Evolutionary conservation across 495 filamentous ascomycete species (phyloP).

Genomic region (Parmelia sp.): DNA sequence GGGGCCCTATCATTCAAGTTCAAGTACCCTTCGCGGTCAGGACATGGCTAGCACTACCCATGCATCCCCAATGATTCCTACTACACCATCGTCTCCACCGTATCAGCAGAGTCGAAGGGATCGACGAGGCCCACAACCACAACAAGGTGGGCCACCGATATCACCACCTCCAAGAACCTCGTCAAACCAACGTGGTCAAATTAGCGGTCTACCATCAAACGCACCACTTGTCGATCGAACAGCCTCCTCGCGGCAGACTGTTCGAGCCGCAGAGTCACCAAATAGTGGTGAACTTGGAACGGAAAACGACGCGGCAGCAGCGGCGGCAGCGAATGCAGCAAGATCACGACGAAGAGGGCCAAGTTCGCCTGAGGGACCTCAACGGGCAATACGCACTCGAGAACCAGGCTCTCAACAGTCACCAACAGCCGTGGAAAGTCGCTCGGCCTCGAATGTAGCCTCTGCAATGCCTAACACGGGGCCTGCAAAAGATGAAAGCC

Average conservation of each 20-base stretch:
- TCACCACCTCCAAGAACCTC: slow-evolving; percentile 58
- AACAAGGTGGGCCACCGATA: slow-evolving; percentile 36
- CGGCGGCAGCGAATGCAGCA: slow-evolving; percentile 39
- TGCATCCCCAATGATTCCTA: slow-evolving; percentile 35
- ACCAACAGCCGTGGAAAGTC: slow-evolving; percentile 32
- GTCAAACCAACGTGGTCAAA: slow-evolving; percentile 42
- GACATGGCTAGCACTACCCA: slow-evolving; percentile 36
- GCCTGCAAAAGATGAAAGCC: slow-evolving; percentile 49
- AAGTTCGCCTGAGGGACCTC: slow-evolving; percentile 38
- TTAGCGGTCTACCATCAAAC: slow-evolving; percentile 17
- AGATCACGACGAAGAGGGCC: slow-evolving; percentile 47
- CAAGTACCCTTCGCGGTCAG: slow-evolving; percentile 39
- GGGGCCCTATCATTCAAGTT: slow-evolving; percentile 29
- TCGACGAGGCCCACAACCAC: slow-evolving; percentile 28
- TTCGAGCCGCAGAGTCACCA: slow-evolving; percentile 9
- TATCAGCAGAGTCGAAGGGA: slow-evolving; percentile 31
- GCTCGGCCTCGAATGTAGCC: slow-evolving; percentile 40
- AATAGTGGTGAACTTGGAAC: slow-evolving; percentile 19
- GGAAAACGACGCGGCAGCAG: slow-evolving; percentile 34
- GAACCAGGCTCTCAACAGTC: slow-evolving; percentile 44
- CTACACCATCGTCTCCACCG: slow-evolving; percentile 36
- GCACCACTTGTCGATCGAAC: slow-evolving; percentile 23
- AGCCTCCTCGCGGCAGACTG: slow-evolving; percentile 14
- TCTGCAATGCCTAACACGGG: slow-evolving; percentile 36
- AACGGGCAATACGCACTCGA: slow-evolving; percentile 42